Percentiles rank a stretch among this genome's conserved stretches.
These are phyloP conservation scores for Candida anutae DNA, from an alignment of 1,139 yeast species.

Conservation along the genomic window DNA sequence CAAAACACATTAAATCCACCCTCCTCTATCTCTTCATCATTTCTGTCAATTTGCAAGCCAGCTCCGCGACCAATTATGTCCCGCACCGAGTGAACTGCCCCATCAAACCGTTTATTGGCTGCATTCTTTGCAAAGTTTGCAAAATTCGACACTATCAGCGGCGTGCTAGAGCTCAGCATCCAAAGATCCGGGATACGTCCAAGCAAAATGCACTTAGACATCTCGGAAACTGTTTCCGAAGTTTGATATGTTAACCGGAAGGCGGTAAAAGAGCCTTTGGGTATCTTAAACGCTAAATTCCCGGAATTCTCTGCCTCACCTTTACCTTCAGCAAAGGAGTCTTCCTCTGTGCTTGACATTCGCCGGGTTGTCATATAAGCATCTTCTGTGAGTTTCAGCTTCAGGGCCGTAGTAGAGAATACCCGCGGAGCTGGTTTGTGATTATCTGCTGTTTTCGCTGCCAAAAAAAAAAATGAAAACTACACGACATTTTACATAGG, in stretches of 20 bases:
- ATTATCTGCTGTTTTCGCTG: too few relatives aligned
- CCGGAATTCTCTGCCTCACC: not conserved
- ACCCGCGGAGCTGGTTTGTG: too few relatives aligned
- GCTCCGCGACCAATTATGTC: slow-evolving; percentile 7
- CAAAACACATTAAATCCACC: slow-evolving; percentile 7
- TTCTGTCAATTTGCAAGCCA: not conserved
- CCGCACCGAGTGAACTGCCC: slow-evolving; percentile 9
- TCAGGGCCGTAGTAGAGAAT: too few relatives aligned
- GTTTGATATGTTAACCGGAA: slow-evolving; percentile 49
- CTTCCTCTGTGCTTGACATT: not conserved
- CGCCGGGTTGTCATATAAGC: not conserved
- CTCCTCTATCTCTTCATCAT: slow-evolving; percentile 4
- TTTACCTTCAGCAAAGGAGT: not conserved
- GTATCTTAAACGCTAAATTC: slow-evolving; percentile 8
- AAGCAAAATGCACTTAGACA: slow-evolving; percentile 44
- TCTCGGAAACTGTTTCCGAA: slow-evolving; percentile 41
- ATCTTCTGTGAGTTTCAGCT: not conserved
- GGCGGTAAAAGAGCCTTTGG: slow-evolving; percentile 51
- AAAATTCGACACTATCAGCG: slow-evolving; percentile 10
- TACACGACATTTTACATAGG: not conserved
- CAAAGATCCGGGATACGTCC: slow-evolving; percentile 65
- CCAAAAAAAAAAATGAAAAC: too few relatives aligned
- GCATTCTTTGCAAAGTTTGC: slow-evolving; percentile 9
- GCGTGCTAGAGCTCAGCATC: slow-evolving; percentile 29
- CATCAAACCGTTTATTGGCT: slow-evolving; percentile 9